These are phyloP conservation scores for Talaromyces sp. DNA, from an alignment of 2,329 filamentous ascomycete species.

Conservation along the genomic window DNA sequence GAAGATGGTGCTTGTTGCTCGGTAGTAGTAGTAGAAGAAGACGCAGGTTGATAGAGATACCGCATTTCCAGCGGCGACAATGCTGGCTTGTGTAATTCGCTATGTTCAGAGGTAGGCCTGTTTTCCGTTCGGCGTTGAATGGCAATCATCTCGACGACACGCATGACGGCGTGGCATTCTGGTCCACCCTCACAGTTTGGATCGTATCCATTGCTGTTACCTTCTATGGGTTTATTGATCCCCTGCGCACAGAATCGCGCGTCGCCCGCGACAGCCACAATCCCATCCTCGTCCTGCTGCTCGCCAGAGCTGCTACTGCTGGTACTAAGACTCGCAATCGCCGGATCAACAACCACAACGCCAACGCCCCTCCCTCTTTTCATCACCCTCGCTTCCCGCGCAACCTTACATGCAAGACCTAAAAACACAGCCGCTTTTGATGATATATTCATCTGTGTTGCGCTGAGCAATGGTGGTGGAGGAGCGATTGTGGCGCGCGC, in stretches of 20 bases:
- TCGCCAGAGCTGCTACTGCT: constrained; percentile 14
- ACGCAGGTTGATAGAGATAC: constrained; percentile 37
- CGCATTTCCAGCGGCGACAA: constrained; percentile 40
- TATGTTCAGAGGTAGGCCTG: background rate
- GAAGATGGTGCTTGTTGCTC: background rate
- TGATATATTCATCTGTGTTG: constrained; percentile 28
- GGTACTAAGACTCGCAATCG: constrained; percentile 27
- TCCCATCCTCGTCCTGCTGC: constrained; percentile 20
- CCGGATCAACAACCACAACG: constrained; percentile 38
- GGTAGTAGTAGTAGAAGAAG: no score
- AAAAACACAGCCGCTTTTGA: constrained; percentile 34
- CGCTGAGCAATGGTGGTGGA: constrained; percentile 31
- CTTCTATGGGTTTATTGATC: background rate
- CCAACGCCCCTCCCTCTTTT: constrained; percentile 36
- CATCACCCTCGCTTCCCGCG: constrained; percentile 29
- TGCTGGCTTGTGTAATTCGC: background rate
- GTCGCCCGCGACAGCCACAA: constrained; percentile 41
- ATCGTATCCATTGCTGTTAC: constrained; percentile 17
- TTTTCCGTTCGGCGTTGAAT: constrained; percentile 31
- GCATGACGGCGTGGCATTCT: constrained; percentile 43
- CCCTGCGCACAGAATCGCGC: constrained; percentile 27
- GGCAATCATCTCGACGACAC: constrained; percentile 37
- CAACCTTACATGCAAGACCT: constrained; percentile 33
- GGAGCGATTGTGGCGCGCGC: constrained; percentile 38
- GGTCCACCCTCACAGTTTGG: constrained; percentile 36